phyloP scores from a whole-genome alignment of 2,329 filamentous ascomycete species.

The Hymenoscyphus scutula region DNA sequence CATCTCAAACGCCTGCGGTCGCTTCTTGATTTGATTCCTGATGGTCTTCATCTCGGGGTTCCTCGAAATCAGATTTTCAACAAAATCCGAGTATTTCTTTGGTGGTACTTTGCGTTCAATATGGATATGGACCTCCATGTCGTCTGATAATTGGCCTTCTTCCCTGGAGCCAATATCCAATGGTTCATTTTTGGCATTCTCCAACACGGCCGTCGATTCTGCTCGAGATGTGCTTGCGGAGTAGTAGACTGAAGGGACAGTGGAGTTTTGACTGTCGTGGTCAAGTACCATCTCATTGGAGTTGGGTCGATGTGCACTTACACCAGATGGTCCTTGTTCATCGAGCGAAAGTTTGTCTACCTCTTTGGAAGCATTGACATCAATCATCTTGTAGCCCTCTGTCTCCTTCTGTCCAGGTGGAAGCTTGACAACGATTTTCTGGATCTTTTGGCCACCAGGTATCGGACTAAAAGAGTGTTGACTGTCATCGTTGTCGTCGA shows the following conservation, averaged over 20 bases:
- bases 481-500: not conserved
- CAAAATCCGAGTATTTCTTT: constrained; percentile 23
- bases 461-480: not conserved
- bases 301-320: not conserved
- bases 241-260: not conserved
- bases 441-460: not conserved
- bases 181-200: not conserved
- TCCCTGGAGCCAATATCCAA: not conserved
- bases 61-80: constrained; percentile 20
- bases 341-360: not conserved
- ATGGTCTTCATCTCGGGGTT: constrained; percentile 24
- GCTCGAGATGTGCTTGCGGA: not conserved
- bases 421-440: not conserved
- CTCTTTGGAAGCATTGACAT: not conserved
- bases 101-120: constrained; percentile 5
- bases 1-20: constrained; percentile 24
- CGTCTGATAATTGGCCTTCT: not conserved
- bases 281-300: constrained; percentile 3
- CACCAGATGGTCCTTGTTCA: not conserved
- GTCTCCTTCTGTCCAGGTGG: not conserved
- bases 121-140: not conserved
- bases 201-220: not conserved
- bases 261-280: not conserved
- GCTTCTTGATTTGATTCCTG: constrained; percentile 21
- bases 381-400: not conserved